Evolutionary conservation across 1,284 basidiomycete genomes (phyloP).

Genomic region (Boletus nobilissimus): DNA sequence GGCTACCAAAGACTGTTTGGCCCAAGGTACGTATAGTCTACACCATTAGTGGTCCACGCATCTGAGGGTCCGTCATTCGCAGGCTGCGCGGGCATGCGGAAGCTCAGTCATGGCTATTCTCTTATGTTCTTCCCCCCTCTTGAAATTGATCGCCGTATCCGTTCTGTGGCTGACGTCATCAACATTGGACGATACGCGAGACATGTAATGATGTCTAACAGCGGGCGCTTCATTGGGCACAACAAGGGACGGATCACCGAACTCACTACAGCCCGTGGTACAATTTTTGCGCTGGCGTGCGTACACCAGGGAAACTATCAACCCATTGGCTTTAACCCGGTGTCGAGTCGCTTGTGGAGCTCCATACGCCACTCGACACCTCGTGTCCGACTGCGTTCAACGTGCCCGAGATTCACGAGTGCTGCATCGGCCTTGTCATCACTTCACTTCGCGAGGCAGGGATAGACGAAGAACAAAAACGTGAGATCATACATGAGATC

Average conservation of each 20-base stretch:
- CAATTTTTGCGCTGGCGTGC: constrained; percentile 21
- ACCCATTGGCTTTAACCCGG: constrained; percentile 52
- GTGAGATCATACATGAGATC: constrained; percentile 55
- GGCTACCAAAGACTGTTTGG: constrained; percentile 61
- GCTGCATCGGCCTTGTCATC: constrained; percentile 44
- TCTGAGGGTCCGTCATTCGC: not conserved
- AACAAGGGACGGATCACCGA: constrained; percentile 57
- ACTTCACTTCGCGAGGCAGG: constrained; percentile 18
- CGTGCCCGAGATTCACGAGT: constrained; percentile 42
- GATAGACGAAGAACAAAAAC: constrained; percentile 60
- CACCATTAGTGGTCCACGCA: too few species aligned
- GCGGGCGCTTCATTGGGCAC: constrained; percentile 55
- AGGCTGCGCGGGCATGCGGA: constrained; percentile 11
- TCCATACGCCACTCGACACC: constrained; percentile 44
- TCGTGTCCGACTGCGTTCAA: not conserved
- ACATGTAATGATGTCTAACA: constrained; percentile 56
- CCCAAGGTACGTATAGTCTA: constrained; percentile 54
- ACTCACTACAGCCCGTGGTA: constrained; percentile 49
- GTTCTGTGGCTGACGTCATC: constrained; percentile 26
- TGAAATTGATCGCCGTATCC: constrained; percentile 1
- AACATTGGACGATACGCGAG: constrained; percentile 57
- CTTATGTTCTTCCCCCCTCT: constrained; percentile 7
- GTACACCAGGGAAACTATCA: constrained; percentile 29
- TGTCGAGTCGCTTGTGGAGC: constrained; percentile 49
- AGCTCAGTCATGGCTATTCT: not conserved